Base-by-base conservation (phyloP, 2,329 filamentous ascomycete genomes). In the Penicillium rolfsii region DNA sequence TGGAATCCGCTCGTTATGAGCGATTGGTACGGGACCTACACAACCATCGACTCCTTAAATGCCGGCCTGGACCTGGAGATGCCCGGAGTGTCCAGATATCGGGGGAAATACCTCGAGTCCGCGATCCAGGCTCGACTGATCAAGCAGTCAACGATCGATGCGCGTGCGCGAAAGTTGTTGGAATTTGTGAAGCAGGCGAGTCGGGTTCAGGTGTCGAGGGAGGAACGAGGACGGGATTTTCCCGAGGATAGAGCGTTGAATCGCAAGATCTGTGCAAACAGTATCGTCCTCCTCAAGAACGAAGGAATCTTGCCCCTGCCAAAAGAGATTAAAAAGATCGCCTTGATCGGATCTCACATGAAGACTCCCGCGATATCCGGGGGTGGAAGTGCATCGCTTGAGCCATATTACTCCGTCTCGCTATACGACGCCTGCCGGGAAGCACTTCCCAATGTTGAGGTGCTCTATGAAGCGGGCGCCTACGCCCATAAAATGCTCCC, bases 221-320 rank as follows among this genome's bases (percentile, higher is more conserved):
- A 71, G 48, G 80, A 77, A 0, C 77, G 80, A 16, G 52, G 40
- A 59, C 64, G 22, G 36, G 77, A 91, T 69, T 88, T 83, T 0
- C 80, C 82, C 0, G 84, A 88, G 70, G 85, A 85, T 40, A 82
- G 85, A 1, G 82, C 80, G 14, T 78, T 91, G 48, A 82, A 91
- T 7, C 82, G 89, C n/a, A 80, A 60, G 5, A 41, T 65, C 4
- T 64, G 63, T 26, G 64, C 65, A 82, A 64, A 81, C 89, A 33
- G 88, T 86, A 86, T 91, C 19, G 89, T 91, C 1, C 79, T 92
- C 9, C 77, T 92, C 28, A 91, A 91, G 76, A 93, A 93, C 69
- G 83, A 90, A 14, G 52, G 33, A 4, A 60, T 69, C 24, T 41
- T 71, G n/a, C 69, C 69, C 2, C 45, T 71, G 16, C 57, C 67